phyloP scores from a whole-genome alignment of 495 filamentous ascomycete species.

The Penicillium arizonense region DNA sequence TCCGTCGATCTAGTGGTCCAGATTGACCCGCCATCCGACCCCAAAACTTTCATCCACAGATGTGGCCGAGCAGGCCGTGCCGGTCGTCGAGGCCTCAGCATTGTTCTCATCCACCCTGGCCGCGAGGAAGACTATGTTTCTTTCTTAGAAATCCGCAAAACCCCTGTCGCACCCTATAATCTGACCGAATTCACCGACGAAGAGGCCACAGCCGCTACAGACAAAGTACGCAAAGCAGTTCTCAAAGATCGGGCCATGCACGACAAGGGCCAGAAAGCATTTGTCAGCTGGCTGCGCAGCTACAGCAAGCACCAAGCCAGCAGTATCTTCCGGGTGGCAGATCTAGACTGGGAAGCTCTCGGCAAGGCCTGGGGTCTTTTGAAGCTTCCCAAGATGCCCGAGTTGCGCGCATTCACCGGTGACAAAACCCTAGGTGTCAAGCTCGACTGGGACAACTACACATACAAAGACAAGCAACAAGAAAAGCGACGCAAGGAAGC shows the following conservation, averaged over 20 bases:
- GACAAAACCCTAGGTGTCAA: conserved; percentile 61
- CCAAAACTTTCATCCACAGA: conserved; percentile 93
- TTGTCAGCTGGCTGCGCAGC: conserved; percentile 87
- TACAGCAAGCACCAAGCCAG: conserved; percentile 89
- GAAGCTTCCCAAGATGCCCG: conserved; percentile 91
- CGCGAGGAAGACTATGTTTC: conserved; percentile 85
- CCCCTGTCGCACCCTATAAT: conserved; percentile 67
- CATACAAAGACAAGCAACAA: conserved; percentile 74
- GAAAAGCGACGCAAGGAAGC: conserved; percentile 67
- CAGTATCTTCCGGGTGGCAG: conserved; percentile 83
- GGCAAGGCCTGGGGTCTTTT: conserved; percentile 82
- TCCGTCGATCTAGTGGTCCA: conserved; percentile 93
- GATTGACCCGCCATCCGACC: conserved; percentile 86
- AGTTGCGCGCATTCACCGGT: conserved; percentile 66
- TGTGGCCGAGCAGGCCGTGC: conserved; percentile 91
- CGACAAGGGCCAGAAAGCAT: conserved; percentile 84
- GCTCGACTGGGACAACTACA: conserved; percentile 58
- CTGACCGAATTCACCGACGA: conserved; percentile 50
- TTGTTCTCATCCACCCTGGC: conserved; percentile 79
- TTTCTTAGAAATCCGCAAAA: conserved; percentile 86
- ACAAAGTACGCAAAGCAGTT: conserved; percentile 60
- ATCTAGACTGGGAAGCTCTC: conserved; percentile 80
- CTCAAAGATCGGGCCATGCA: conserved; percentile 75
- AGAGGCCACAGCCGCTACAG: conserved; percentile 52
- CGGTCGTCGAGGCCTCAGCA: conserved; percentile 78